These are phyloP conservation scores for Mallotus nudiflorus DNA, from an alignment of 345 rosid genomes.

Conservation along the genomic window DNA sequence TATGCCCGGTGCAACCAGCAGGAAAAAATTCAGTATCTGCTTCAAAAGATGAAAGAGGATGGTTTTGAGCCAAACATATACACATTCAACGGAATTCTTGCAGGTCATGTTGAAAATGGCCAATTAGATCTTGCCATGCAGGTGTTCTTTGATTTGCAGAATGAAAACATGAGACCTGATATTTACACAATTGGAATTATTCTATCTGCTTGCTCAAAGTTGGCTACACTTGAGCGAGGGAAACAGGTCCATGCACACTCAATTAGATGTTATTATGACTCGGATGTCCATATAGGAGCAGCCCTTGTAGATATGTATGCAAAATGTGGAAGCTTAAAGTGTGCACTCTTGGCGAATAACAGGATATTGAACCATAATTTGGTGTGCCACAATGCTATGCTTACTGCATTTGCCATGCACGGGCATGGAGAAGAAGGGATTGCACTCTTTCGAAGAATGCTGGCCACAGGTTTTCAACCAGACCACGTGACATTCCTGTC, in stretches of 20 bases:
- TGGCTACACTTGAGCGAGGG: conserved; percentile 27
- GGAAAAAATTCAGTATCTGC: conserved; percentile 25
- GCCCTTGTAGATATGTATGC: conserved; percentile 34
- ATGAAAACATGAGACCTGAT: conserved; percentile 17
- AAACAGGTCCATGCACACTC: conserved; percentile 29
- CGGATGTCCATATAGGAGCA: conserved; percentile 27
- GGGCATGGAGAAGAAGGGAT: conserved; percentile 29
- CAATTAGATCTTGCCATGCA: conserved; percentile 21
- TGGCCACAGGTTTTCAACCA: conserved; percentile 15
- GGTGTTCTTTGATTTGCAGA: conserved; percentile 23
- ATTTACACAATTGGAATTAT: conserved; percentile 27
- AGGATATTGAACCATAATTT: conserved; percentile 30
- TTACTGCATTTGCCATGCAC: conserved; percentile 33
- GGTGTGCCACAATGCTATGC: conserved; percentile 35
- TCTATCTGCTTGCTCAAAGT: conserved; percentile 27
- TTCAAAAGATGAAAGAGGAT: conserved; percentile 43
- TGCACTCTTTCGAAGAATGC: conserved; percentile 21
- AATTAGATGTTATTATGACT: conserved; percentile 20
- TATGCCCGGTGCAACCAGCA: conserved; percentile 48
- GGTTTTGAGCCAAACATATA: conserved; percentile 46
- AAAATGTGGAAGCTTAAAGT: conserved; percentile 26
- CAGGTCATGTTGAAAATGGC: conserved; percentile 24
- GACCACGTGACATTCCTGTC: conserved; percentile 26
- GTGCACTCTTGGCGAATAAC: conserved; percentile 12
- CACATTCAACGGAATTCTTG: conserved; percentile 34